These are phyloP conservation scores for Carex littledalei DNA, from an alignment of 176 grass and related monocot genomes.

Conservation along the genomic window DNA sequence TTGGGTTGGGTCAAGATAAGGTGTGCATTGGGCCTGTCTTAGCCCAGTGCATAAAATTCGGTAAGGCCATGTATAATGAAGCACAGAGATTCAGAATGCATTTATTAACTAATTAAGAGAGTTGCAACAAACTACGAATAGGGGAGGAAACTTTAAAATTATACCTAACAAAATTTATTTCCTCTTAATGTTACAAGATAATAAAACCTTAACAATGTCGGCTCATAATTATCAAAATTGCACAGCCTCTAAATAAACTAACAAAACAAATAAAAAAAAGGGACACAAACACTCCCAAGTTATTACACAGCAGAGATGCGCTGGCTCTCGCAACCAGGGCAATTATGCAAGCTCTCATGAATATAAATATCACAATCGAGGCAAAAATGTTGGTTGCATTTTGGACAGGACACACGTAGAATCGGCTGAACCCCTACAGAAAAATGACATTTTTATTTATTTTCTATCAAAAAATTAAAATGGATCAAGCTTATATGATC, in stretches of 20 bases:
- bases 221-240: neutral
- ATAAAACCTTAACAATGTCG: neutral
- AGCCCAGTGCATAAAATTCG: neutral
- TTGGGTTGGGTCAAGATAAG: neutral
- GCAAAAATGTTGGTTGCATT: slow-evolving; percentile 86
- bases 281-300: neutral
- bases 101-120: too few species aligned
- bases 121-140: neutral
- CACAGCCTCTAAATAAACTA: neutral
- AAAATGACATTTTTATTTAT: neutral
- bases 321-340: slow-evolving; percentile 88
- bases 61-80: neutral
- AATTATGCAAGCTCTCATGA: slow-evolving; percentile 97
- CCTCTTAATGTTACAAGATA: neutral
- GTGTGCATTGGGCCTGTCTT: neutral
- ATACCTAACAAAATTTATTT: neutral
- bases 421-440: slow-evolving; percentile 44
- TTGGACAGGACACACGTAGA: slow-evolving; percentile 66
- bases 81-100: neutral
- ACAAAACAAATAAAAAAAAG: neutral
- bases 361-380: slow-evolving; percentile 98
- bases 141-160: neutral
- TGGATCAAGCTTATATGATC: neutral
- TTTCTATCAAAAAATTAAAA: neutral
- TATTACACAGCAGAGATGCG: slow-evolving; percentile 16